Evolutionary conservation across 116 monocot species (phyloP).

Genomic region (Iris pallida): DNA sequence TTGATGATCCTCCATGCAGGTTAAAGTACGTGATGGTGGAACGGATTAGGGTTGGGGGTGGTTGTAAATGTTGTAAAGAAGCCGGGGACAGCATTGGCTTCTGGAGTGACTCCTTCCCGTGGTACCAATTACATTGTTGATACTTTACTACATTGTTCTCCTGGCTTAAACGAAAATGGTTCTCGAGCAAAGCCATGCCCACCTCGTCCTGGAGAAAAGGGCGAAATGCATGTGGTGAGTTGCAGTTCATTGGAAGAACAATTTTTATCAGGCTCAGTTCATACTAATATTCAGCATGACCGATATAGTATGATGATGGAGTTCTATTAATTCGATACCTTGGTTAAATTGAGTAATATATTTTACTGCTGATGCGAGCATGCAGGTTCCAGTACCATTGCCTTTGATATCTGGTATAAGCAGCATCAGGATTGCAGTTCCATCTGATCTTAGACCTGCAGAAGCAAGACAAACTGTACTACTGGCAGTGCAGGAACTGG

Average conservation of each 20-base stretch:
- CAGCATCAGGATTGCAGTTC: slow-evolving; percentile 80
- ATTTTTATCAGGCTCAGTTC: slow-evolving; percentile 34
- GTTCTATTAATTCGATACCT: slow-evolving; percentile 1
- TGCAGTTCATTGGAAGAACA: slow-evolving; percentile 36
- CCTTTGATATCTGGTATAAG: slow-evolving; percentile 73
- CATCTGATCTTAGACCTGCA: slow-evolving; percentile 79
- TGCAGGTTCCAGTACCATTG: slow-evolving; percentile 93
- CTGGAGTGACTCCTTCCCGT: slow-evolving; percentile 41
- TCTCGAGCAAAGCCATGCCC: slow-evolving; percentile 77
- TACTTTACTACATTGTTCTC: slow-evolving; percentile 77
- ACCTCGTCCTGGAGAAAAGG: slow-evolving; percentile 82
- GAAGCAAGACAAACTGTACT: slow-evolving; percentile 96
- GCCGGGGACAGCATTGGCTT: slow-evolving; percentile 36
- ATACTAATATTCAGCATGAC: slow-evolving; percentile 11
- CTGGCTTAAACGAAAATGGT: slow-evolving; percentile 65
- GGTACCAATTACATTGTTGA: slow-evolving; percentile 70
- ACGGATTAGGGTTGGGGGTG: slow-evolving; percentile 99
- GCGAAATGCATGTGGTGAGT: slow-evolving; percentile 99
- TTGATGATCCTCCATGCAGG: slow-evolving; percentile 33
- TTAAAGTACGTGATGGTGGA: slow-evolving; percentile 85
- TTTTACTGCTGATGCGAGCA: not conserved
- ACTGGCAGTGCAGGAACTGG: slow-evolving; percentile 80
- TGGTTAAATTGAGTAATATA: not conserved
- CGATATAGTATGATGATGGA: not conserved
- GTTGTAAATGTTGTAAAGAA: slow-evolving; percentile 97